These are phyloP conservation scores for Eutrema heterophyllum DNA, from an alignment of 345 rosid genomes.

Conservation along the genomic window DNA sequence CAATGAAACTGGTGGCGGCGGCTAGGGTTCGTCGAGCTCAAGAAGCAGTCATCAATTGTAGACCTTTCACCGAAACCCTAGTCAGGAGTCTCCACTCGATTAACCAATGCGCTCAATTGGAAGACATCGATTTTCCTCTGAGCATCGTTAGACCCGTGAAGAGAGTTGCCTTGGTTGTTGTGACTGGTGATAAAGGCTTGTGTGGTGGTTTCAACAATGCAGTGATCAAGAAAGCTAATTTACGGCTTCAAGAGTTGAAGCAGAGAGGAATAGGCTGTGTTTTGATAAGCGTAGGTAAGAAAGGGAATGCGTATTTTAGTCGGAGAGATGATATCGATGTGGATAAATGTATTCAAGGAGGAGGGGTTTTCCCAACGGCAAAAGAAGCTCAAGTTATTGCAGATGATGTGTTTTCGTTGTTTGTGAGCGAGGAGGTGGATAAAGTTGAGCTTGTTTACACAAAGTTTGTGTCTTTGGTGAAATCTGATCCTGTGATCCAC, in stretches of 20 bases:
- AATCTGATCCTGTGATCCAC: conserved; percentile 68
- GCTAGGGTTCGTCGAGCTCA: conserved; percentile 82
- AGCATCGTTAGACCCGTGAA: conserved; percentile 59
- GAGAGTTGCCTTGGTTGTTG: conserved; percentile 68
- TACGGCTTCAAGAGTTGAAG: conserved; percentile 52
- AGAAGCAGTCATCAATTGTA: conserved; percentile 70
- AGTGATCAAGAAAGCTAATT: conserved; percentile 54
- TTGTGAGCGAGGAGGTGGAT: conserved; percentile 76
- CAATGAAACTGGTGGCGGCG: conserved; percentile 84
- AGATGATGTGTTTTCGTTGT: conserved; percentile 70
- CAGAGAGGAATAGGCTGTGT: conserved; percentile 51
- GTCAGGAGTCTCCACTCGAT: conserved; percentile 48
- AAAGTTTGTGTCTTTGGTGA: conserved; percentile 75
- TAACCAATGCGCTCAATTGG: conserved; percentile 48
- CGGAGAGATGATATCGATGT: conserved; percentile 44
- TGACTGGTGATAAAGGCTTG: conserved; percentile 66
- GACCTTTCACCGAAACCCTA: conserved; percentile 68
- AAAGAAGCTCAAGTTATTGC: conserved; percentile 87
- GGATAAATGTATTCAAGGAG: conserved; percentile 51
- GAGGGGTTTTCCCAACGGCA: conserved; percentile 51
- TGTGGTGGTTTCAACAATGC: conserved; percentile 84
- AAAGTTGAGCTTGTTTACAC: conserved; percentile 80
- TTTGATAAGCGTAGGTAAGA: conserved; percentile 74
- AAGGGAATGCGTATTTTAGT: conserved; percentile 70
- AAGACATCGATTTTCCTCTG: conserved; percentile 69